These are phyloP conservation scores for Geranium brycei DNA, from an alignment of 345 rosid species.

Conservation along the genomic window DNA sequence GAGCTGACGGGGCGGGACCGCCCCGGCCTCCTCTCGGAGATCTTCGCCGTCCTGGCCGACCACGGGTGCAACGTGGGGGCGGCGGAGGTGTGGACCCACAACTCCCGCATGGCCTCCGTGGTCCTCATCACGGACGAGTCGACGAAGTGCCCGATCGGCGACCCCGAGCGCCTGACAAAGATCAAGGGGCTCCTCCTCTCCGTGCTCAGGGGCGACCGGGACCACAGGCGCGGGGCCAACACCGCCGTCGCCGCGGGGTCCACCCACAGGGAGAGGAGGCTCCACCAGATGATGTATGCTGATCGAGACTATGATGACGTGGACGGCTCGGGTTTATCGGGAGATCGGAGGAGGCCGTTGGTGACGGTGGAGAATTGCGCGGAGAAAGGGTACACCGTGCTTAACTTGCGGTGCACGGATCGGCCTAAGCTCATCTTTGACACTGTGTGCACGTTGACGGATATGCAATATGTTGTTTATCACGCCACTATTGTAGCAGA, in stretches of 20 bases:
- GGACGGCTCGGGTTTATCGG: slow-evolving; percentile 17
- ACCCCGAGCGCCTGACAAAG: slow-evolving; percentile 37
- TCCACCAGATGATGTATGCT: slow-evolving; percentile 81
- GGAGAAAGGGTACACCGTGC: slow-evolving; percentile 63
- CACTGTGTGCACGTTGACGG: slow-evolving; percentile 67
- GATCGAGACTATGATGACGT: slow-evolving; percentile 68
- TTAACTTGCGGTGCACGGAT: slow-evolving; percentile 54
- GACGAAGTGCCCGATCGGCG: slow-evolving; percentile 41
- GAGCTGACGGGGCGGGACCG: slow-evolving; percentile 70
- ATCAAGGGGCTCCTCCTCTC: slow-evolving; percentile 51
- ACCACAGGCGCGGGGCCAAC: slow-evolving; percentile 40
- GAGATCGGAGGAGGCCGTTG: slow-evolving; percentile 25
- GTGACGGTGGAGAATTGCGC: slow-evolving; percentile 52
- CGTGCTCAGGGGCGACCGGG: slow-evolving; percentile 57
- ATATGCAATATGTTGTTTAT: slow-evolving; percentile 67
- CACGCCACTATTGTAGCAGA: slow-evolving; percentile 66
- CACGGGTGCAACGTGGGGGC: slow-evolving; percentile 62
- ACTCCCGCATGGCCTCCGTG: slow-evolving; percentile 73
- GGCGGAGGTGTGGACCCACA: slow-evolving; percentile 84
- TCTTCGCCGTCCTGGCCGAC: slow-evolving; percentile 62
- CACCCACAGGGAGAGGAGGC: slow-evolving; percentile 61
- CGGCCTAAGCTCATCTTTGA: slow-evolving; percentile 70
- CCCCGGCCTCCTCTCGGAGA: slow-evolving; percentile 73
- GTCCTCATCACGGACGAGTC: slow-evolving; percentile 51
- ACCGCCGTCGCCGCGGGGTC: slow-evolving; percentile 56